Base-by-base conservation (phyloP, 208 protist genomes). In the Leishmania mexicana region DNA sequence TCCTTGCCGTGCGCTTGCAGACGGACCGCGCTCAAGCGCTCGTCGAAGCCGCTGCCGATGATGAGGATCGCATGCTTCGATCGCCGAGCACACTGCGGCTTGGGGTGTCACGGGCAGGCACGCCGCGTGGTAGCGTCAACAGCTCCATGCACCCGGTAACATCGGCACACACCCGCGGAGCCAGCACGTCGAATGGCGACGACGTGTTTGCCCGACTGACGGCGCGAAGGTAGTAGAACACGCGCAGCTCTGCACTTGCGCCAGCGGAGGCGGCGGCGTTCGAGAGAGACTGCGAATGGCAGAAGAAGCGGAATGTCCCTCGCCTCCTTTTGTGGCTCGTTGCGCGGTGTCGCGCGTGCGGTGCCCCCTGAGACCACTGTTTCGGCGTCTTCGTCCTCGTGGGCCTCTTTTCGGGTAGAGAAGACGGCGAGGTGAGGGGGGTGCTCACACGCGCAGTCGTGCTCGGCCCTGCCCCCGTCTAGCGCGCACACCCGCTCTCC, bases 31-130 rank as follows among this genome's bases (percentile, higher is more conserved):
- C 40, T 10, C 51, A 75, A 7, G 82, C 57, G 49, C 21, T 85
- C 42, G 72, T 35, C 13, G 60, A 57, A 15, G 82, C 70, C 1
- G 82, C 82, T 10, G 28, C 62, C 2, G 53, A 45, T 17, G 73
- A 81, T 42, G 82, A 85, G 54, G 62, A 81, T 5, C 82, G 77
- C 53, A 81, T 81, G 82, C 77, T 75, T 13, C 77, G 82, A 6
- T 58, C 77, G 21, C 49, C 77, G 45, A 81, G 60, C 49, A 68
- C 77, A 17, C 77, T 38, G 17, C 38, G 49, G 1, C 47, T 15
- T 38, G 79, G 82, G 3, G 67, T 53, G 77, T 85, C 77, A 60
- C 77, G 70, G 47, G 62, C 72, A 17, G 62, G 49, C 24, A 85
- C 77, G 10, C 82, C 82, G 51, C 77, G 82, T 28, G 77, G 81